Conservation (phyloP, 2,329 filamentous ascomycete species). For the Acephala macrosclerotiorum region DNA sequence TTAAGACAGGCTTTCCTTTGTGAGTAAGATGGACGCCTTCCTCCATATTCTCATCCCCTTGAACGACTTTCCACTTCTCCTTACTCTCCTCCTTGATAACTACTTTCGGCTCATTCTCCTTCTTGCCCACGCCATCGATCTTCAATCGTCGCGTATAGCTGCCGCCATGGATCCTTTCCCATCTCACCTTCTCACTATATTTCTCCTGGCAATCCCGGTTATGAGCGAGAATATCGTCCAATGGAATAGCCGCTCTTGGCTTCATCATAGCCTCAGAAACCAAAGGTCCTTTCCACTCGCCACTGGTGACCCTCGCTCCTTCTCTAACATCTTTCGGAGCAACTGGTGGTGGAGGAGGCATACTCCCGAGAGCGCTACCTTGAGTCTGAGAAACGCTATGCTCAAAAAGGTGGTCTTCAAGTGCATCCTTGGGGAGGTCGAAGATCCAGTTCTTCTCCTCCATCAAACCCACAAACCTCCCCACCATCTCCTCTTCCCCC, state of each 20-base stretch:
- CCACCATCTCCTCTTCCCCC: conserved; percentile 78
- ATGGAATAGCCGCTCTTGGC: no score
- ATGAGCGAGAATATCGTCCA: no score
- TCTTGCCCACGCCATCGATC: not conserved
- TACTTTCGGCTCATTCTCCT: not conserved
- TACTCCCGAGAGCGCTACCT: conserved; percentile 38
- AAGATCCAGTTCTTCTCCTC: conserved; percentile 81
- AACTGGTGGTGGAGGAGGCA: no score
- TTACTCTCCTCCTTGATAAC: no score
- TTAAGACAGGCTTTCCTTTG: conserved; percentile 16
- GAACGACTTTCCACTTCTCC: not conserved
- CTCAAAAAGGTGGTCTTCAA: conserved; percentile 74
- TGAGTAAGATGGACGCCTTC: not conserved
- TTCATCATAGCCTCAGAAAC: no score
- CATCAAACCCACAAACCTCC: conserved; percentile 78
- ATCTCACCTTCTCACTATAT: no score
- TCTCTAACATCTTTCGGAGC: no score
- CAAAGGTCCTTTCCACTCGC: no score
- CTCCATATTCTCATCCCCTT: not conserved
- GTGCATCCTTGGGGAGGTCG: conserved; percentile 69
- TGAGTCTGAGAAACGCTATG: conserved; percentile 60
- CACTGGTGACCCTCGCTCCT: no score
- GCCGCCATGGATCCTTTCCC: no score
- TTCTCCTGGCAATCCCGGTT: no score
- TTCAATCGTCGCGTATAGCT: no score